Percentiles rank a stretch among this genome's conserved stretches.
These are phyloP conservation scores for Globisporangium splendens DNA, from an alignment of 352 stramenopile species.

Conservation along the genomic window DNA sequence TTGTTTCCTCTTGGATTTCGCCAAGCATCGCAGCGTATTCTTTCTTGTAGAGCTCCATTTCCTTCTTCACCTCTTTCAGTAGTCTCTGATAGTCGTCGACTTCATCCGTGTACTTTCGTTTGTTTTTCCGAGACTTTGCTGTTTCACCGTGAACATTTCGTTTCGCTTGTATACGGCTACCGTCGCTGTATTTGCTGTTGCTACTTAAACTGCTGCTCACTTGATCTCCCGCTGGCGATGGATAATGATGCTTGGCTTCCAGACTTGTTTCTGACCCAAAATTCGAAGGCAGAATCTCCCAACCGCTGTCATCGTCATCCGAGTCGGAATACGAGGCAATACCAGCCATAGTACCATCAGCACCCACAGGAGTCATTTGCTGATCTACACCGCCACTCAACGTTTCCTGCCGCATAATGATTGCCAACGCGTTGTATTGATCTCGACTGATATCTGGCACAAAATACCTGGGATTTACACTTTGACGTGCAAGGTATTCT, in stretches of 20 bases:
- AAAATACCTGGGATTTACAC: no score
- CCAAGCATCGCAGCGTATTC: neutral
- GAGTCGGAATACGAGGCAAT: no score
- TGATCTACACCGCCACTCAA: no score
- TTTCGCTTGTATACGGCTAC: neutral
- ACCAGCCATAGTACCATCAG: no score
- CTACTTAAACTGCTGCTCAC: neutral
- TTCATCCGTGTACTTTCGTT: neutral
- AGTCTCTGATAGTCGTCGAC: neutral
- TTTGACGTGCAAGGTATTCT: neutral
- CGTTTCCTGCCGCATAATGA: neutral
- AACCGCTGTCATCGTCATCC: neutral
- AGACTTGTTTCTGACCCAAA: neutral
- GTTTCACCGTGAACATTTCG: neutral
- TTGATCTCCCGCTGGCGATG: neutral
- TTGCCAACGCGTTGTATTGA: neutral
- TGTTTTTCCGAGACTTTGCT: neutral
- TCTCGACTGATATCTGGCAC: neutral
- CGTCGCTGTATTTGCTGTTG: neutral
- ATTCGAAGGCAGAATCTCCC: neutral
- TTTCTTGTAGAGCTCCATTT: neutral
- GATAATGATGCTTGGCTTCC: no score
- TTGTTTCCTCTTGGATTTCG: neutral
- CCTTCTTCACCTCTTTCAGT: neutral
- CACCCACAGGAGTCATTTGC: no score